phyloP scores from a whole-genome alignment of 2,329 filamentous ascomycete genomes.

The Cercospora zeina region DNA sequence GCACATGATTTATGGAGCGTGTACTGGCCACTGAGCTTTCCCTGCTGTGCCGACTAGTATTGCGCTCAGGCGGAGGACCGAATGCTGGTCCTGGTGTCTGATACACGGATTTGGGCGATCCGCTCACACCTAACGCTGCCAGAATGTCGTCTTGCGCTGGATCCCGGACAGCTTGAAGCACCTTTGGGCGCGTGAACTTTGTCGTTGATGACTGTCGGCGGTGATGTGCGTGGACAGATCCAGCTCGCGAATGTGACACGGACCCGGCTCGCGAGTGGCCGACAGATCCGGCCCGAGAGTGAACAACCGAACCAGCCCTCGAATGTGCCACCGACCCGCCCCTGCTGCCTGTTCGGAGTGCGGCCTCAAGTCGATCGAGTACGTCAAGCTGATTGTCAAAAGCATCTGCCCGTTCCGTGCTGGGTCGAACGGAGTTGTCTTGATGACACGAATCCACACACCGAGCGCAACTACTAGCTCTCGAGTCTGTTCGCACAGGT shows the following conservation, averaged over 20 bases:
- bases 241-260: constrained; percentile 32
- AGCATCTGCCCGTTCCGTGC: constrained; percentile 16
- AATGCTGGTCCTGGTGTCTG: constrained; percentile 43
- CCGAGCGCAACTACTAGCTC: constrained; percentile 16
- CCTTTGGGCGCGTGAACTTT: constrained; percentile 31
- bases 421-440: constrained; percentile 3
- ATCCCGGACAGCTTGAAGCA: constrained; percentile 35
- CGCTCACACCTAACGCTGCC: constrained; percentile 42
- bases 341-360: constrained; percentile 30
- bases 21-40: constrained; percentile 22
- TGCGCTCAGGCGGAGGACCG: constrained; percentile 32
- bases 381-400: constrained; percentile 16
- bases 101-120: constrained; percentile 42
- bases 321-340: constrained; percentile 7
- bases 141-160: constrained; percentile 41
- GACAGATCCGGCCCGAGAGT: constrained; percentile 21
- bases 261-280: constrained; percentile 22
- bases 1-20: constrained; percentile 6
- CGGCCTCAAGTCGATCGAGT: constrained; percentile 38
- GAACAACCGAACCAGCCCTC: constrained; percentile 11
- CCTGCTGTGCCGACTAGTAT: constrained; percentile 21
- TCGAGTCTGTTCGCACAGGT: constrained; percentile 20
- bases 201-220: constrained; percentile 18
- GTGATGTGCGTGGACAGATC: constrained; percentile 34
- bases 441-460: constrained; percentile 7